Base-by-base conservation (phyloP, 1,139 yeast genomes). In the Scheffersomyces insectosa region DNA sequence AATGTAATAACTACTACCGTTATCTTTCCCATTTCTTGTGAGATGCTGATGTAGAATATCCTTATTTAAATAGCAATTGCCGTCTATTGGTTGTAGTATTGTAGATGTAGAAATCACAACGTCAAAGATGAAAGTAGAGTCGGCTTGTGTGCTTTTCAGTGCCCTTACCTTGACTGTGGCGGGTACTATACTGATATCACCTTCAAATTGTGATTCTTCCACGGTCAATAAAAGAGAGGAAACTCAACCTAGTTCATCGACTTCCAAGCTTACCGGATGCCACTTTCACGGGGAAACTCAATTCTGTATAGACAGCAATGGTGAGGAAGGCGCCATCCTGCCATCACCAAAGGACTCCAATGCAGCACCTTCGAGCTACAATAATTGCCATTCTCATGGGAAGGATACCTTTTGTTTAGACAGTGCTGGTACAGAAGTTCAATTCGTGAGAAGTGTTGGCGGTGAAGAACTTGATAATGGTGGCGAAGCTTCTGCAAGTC, bases 321-420 rank as follows among this genome's bases (percentile, higher is more conserved):
- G 69, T 4, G 46, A 35, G 13, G 70, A 66, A 45, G 72, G 72
- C 5, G 42, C 42, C 4, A 55, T 66, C n/a, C 37, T 47, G 3
- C 71, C 71, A 4, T 57, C 63, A 2, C 68, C 68, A 10, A 10
- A 11, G 1, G 46, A 50, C 23, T 45, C 53, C 5, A 44, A 38
- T 7, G 42, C 45, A 16, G 57, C 62, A 1, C 64, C 65, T 5
- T 28, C 48, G 15, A 52, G 54, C 11, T 42, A 34, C 25, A 37
- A 43, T n/a, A 39, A 35, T 1, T 44, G 47, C 20, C 47, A 42
- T 30, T 15, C 36, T 6, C 45, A 42, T 27, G 28, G 28, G 10
- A 40, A 37, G 4, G 37, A 38, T 4, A 38, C 38, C 13, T 35
- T 30, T 14, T 45, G 47, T 14, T 5, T 42, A 14, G 40, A 41